These are phyloP conservation scores for Calonectria crousiana DNA, from an alignment of 2,329 filamentous ascomycete species.

Conservation along the genomic window DNA sequence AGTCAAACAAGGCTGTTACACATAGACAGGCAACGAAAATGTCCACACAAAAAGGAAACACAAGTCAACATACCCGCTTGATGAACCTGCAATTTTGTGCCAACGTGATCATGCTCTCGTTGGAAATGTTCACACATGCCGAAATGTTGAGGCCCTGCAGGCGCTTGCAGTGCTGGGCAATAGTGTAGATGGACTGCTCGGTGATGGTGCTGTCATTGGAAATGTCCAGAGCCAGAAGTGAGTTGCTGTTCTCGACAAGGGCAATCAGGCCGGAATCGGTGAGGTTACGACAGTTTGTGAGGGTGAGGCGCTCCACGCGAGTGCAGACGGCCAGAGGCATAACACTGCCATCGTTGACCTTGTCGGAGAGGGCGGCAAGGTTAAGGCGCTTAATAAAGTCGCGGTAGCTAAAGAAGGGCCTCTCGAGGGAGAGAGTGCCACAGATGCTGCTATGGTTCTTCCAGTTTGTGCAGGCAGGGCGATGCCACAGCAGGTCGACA, in stretches of 20 bases:
- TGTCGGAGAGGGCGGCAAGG: slow-evolving; percentile 80
- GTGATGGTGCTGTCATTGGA: slow-evolving; percentile 88
- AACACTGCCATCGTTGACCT: slow-evolving; percentile 90
- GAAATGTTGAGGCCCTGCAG: slow-evolving; percentile 96
- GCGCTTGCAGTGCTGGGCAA: slow-evolving; percentile 85
- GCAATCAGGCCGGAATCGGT: slow-evolving; percentile 86
- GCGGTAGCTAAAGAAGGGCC: slow-evolving; percentile 90
- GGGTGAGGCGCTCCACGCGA: slow-evolving; percentile 89
- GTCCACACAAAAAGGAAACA: neutral
- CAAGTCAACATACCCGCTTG: slow-evolving; percentile 76
- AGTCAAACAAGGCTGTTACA: slow-evolving; percentile 38
- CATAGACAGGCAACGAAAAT: neutral
- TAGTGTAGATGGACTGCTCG: slow-evolving; percentile 80
- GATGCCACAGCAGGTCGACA: slow-evolving; percentile 94
- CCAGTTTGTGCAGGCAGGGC: slow-evolving; percentile 92
- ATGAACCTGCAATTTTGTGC: slow-evolving; percentile 87
- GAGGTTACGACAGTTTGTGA: slow-evolving; percentile 89
- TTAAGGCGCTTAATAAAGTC: slow-evolving; percentile 94
- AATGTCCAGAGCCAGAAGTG: slow-evolving; percentile 90
- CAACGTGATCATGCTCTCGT: slow-evolving; percentile 84
- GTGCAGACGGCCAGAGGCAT: slow-evolving; percentile 86
- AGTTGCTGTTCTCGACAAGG: slow-evolving; percentile 82
- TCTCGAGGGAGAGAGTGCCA: slow-evolving; percentile 75
- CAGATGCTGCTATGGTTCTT: slow-evolving; percentile 84
- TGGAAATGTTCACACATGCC: slow-evolving; percentile 84